Evolutionary conservation across 2,329 filamentous ascomycete species (phyloP), one percentile per base, ranked within the genome.

Genomic region (Apiospora rasikravindrae): DNA sequence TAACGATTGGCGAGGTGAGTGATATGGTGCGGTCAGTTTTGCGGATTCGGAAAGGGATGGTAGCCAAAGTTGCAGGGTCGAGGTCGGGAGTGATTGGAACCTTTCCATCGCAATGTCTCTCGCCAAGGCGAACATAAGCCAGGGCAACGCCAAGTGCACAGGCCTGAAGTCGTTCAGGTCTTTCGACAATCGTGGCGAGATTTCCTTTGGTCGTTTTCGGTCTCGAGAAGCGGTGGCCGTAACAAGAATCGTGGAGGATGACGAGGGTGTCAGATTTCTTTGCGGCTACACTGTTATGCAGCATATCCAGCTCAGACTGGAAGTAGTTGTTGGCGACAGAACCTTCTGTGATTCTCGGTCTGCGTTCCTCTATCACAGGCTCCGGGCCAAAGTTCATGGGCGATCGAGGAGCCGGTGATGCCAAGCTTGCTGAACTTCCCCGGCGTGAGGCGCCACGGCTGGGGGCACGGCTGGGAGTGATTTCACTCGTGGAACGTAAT

Each of bases 201-300:
- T 89, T 88, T 64, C 85, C 88, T 77, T 92, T 92, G 29, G 90
- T 92, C 0, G 94, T 92, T 77, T 93, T 92, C 4, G 94, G 94
- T 64, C 96, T 89, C 14, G 95, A 94, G 82, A 91, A 99, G 29
- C 95, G 92, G 83, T 99, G 96, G 33, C 96, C 95, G 80, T 98
- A 99, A 82, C 96, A 98, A 70, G 93, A 92, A 83, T 99, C 96
- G 78, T 98, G 95, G 1, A 99, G 85, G 42, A 99, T 88, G 67
- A 98, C 95, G 5, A 97, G 83, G 0, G 94, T 94, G 73, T 95
- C 86, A 14, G 88, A 82, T 45, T 83, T 75, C 37, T 82, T 79
- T 11, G 82, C 81, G 2, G 82, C 80, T 14, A 83, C 80, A 2
- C 79, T 78, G 44, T 84, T 83, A 72, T 91, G 88, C 77, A 94